Base-by-base conservation (phyloP, 2,329 filamentous ascomycete genomes). In the Cryphonectria naterciae region DNA sequence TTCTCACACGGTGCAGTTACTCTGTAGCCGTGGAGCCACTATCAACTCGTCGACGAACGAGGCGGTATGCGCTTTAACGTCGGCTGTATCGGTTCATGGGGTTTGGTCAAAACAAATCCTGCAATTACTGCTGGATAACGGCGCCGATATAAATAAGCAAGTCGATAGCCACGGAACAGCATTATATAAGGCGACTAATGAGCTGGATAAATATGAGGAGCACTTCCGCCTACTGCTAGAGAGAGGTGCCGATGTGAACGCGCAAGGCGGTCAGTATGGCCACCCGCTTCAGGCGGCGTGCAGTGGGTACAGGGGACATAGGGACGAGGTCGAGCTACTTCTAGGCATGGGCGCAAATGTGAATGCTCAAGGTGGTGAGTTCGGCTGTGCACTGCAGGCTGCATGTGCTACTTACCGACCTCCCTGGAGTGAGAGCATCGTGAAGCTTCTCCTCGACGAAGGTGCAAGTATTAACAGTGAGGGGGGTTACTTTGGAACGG, bases 131-230 rank as follows among this genome's bases (percentile, higher is more conserved):
- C 49, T 54, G 4, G 49, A 54, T 13, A 25, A 28, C n/a, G 49
- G n/a, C 49, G 49, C 49, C n/a, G 49, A 54, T 15, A 4, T 28
- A 28, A 54, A 28, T n/a, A 25, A 6, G n/a, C 49, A 54, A n/a
- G 49, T 4, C 10, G 49, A n/a, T 11, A 15, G 8, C 49, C 11
- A 28, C 10, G 49, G 49, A 13, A 54, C 49, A 28, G 49, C 49
- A 54, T 2, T 54, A 54, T 11, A 6, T 11, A 28, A 28, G n/a
- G 49, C 49, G 2, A n/a, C 49, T 28, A 15, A 13, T 3, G 0
- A 1, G 1, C n/a, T 54, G 10, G 0, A 13, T 32, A 2, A 0
- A 15, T 4, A 13, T 13, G 3, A 10, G 0, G 8, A 54, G 10
- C 49, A 28, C 49, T 28, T 54, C n/a, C 8, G 7, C 25, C n/a